Evolutionary conservation across 2,329 filamentous ascomycete genomes (phyloP), one percentile per base, ranked within the genome.

Genomic region (Tolypocladium capitatum): DNA sequence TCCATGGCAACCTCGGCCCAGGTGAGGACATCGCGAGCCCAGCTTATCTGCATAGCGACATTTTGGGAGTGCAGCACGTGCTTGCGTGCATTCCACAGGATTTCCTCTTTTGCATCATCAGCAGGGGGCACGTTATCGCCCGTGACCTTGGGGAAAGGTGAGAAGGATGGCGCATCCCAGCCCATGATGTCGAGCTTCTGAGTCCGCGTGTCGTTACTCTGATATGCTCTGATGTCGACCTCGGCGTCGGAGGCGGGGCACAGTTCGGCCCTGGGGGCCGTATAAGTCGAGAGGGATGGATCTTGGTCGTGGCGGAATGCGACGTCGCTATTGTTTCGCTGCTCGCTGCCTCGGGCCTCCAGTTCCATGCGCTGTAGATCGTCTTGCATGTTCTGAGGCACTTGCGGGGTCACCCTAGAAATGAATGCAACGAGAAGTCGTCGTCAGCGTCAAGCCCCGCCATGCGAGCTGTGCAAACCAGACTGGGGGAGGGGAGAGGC

Each of bases 351-450:
- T 67, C 71, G 76, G 51, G 84, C 84, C 71, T 89, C 83, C 51
- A 89, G 75, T 73, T 96, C 90, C 71, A 98, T 80, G 65, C 90
- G 83, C 60, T 91, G 86, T 55, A 98, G 78, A 68, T 86, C 91
- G 61, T 94, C 84, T 70, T 95, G 89, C 80, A 98, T 96, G 68
- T 95, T 91, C 68, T 91, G 86, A 56, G 91, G 88, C 55, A 96
- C 89, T 74, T 96, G 89, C 64, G 88, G 86, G 81, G 91, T 95
- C 61, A 94, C 81, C 72, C 88, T 94, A 66, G 56, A 62, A 53
- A 61, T 58, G 58, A 54, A 46, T 42, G 53, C 20, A 55, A 63
- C 20, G 55, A 63, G 58, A 56, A 58, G 43, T 54, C 54, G 43
- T 54, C 54, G 65, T 70, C 61, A 68, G 66, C 61, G 55, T 46